Base-by-base conservation (phyloP, 768 basidiomycete genomes). In the Holtermannia corniformis region DNA sequence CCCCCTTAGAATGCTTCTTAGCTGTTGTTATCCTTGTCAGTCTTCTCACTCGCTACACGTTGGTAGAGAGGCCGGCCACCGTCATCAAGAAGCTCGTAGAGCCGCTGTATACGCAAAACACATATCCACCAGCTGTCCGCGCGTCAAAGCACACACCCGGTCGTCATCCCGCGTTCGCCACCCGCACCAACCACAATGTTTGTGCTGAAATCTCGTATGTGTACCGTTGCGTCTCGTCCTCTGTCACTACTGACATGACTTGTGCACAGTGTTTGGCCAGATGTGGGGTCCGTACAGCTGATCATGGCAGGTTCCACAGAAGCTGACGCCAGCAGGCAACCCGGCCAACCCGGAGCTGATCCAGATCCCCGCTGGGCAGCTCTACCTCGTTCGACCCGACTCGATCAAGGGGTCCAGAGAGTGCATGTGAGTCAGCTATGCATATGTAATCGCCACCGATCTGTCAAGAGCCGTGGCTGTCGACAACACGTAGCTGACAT, bases 311-410 rank as follows among this genome's bases (percentile, higher is more conserved):
- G 20, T 4, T 41, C 12, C 21, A 43, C n/a, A n/a, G n/a, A n/a
- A n/a, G n/a, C 47, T 44, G 16, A 47, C n/a, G 47, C 26, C 44
- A 22, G 13, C 57, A 67, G 90, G 91, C 69, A 90, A 93, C 72
- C 86, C 91, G 41, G 88, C 92, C 73, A 87, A 89, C 49, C 82
- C 89, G 5, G 93, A 97, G 73, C 85, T 97, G 40, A 87, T 91
- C 47, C 92, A 93, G 75, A 87, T 96, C 54, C 84, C 87, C 20
- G 82, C 84, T 27, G 93, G 93, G 1, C 85, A 89, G 71, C 80
- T 99, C 22, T 91, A 84, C 74, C 82, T 96, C 51, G 83, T 92
- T 49, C 81, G 93, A 37, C 87, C 90, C 40, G 90, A 87, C 50
- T 87, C 86, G 63, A 83, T 95, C 63, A 85, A 91, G 55, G 85